Conservation (phyloP, 805 yeast species). For the Cyberlindnera subsufficiens region DNA sequence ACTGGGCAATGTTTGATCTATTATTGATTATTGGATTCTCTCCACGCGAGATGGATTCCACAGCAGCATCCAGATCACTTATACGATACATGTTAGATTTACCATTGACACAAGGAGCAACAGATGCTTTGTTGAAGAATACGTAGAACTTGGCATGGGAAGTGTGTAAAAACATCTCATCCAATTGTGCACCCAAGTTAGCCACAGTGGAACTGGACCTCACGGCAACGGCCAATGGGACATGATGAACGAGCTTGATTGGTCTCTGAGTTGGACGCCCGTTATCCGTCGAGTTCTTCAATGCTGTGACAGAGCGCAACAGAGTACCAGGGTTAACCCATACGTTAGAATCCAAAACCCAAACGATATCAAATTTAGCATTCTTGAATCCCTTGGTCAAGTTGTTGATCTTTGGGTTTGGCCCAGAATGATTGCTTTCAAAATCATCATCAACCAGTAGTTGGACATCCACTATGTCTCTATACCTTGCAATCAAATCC, state of each 20-base stretch:
- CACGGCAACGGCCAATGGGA: conserved; percentile 56
- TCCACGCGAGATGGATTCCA: conserved; percentile 32
- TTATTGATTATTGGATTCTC: conserved; percentile 25
- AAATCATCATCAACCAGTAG: conserved; percentile 40
- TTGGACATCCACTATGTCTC: conserved; percentile 46
- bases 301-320: conserved; percentile 53
- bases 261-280: conserved; percentile 34
- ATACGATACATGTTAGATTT: conserved; percentile 75
- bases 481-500: conserved; percentile 44
- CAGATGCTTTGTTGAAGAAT: conserved; percentile 62
- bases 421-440: conserved; percentile 52
- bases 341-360: conserved; percentile 86
- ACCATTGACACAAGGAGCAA: conserved; percentile 91
- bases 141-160: conserved; percentile 84
- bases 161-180: conserved; percentile 79
- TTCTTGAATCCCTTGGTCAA: conserved; percentile 69
- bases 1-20: conserved; percentile 29
- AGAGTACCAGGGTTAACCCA: conserved; percentile 67
- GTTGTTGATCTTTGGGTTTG: conserved; percentile 87
- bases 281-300: conserved; percentile 45
- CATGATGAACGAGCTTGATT: conserved; percentile 75
- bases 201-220: conserved; percentile 13
- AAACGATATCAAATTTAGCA: conserved; percentile 68
- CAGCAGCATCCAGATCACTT: conserved; percentile 57
- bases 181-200: conserved; percentile 58